phyloP scores from a whole-genome alignment of 768 basidiomycete genomes.

The Infundibulicybe gibba region DNA sequence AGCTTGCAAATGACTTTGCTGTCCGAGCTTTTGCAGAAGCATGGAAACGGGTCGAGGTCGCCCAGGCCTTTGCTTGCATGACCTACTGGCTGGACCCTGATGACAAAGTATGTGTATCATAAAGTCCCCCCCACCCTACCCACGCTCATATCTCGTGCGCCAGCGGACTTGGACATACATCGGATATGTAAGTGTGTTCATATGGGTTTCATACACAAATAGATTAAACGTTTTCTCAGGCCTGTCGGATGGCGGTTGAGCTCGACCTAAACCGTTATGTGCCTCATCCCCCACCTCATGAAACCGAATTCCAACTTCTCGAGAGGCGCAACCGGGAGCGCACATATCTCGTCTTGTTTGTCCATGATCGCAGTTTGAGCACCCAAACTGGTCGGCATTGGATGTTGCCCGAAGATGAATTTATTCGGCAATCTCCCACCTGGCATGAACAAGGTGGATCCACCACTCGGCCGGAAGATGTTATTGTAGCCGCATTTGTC shows the following conservation, averaged over 20 bases:
- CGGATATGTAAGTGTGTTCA: slow-evolving; percentile 59
- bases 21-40: slow-evolving; percentile 73
- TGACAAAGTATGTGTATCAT: slow-evolving; percentile 60
- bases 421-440: slow-evolving; percentile 60
- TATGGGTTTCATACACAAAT: neutral
- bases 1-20: slow-evolving; percentile 71
- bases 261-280: slow-evolving; percentile 74
- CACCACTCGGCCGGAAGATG: slow-evolving; percentile 70
- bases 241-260: slow-evolving; percentile 86
- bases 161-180: slow-evolving; percentile 87
- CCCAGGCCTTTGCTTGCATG: slow-evolving; percentile 85
- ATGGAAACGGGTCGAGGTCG: slow-evolving; percentile 83
- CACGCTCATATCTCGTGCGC: slow-evolving; percentile 11
- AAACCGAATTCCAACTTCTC: slow-evolving; percentile 60
- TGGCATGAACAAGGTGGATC: slow-evolving; percentile 69
- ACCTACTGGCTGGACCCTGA: slow-evolving; percentile 90
- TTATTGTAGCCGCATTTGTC: slow-evolving; percentile 74
- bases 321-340: slow-evolving; percentile 85
- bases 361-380: slow-evolving; percentile 82
- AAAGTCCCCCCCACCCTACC: slow-evolving; percentile 7
- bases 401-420: slow-evolving; percentile 88
- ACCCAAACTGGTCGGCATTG: slow-evolving; percentile 84
- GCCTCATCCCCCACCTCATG: slow-evolving; percentile 48
- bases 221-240: slow-evolving; percentile 33
- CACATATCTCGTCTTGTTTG: slow-evolving; percentile 82